A percentile compares a stretch with the other conserved stretches of the same genome.
These are phyloP conservation scores for Cornus controversa DNA, from an alignment of 148 eudicot genomes.

Conservation along the genomic window DNA sequence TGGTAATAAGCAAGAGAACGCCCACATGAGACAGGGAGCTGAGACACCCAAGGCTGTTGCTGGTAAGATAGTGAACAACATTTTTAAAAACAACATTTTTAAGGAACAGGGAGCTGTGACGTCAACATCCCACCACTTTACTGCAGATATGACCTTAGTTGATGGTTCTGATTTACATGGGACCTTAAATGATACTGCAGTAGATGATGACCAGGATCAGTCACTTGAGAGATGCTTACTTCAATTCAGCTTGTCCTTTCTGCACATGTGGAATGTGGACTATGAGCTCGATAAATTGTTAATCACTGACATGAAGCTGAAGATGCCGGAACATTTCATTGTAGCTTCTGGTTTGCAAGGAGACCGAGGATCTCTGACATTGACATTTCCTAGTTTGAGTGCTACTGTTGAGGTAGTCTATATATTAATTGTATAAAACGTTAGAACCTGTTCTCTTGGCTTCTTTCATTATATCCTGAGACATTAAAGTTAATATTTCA, in stretches of 20 bases:
- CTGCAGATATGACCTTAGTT: constrained; percentile 18
- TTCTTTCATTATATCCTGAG: constrained; percentile 23
- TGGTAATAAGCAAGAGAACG: constrained; percentile 25
- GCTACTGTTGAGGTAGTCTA: constrained; percentile 80
- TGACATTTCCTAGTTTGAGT: constrained; percentile 69
- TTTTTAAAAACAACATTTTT: constrained; percentile 20
- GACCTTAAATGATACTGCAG: constrained; percentile 22
- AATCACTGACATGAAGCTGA: constrained; percentile 68
- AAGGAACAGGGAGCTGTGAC: constrained; percentile 25
- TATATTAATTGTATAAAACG: constrained; percentile 24
- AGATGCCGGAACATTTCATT: constrained; percentile 50
- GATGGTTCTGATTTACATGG: constrained; percentile 31
- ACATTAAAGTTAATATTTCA: constrained; percentile 42
- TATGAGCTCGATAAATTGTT: constrained; percentile 68
- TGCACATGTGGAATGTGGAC: constrained; percentile 93
- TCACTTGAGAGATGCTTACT: constrained; percentile 50
- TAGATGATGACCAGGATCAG: constrained; percentile 29
- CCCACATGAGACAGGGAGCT: constrained; percentile 19
- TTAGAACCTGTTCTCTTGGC: constrained; percentile 11
- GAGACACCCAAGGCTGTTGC: constrained; percentile 23
- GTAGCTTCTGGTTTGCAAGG: constrained; percentile 87
- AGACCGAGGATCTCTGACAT: constrained; percentile 87
- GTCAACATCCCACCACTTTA: constrained; percentile 23
- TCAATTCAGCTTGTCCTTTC: constrained; percentile 74
- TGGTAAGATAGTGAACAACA: constrained; percentile 18